Base-by-base conservation (phyloP, 768 basidiomycete species). In the Pisolithus sp. region DNA sequence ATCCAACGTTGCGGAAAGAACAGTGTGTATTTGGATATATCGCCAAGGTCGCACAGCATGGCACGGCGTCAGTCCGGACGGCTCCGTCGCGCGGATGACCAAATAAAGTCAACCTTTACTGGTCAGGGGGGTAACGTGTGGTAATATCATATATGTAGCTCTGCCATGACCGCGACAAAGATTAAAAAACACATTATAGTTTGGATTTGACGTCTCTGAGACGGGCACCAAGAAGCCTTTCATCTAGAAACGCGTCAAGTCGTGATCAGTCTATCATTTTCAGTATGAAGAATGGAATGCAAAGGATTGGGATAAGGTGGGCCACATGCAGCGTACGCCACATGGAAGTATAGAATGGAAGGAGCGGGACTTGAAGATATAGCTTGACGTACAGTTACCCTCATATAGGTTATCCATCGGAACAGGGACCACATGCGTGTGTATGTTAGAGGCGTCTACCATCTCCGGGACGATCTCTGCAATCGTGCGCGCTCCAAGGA, bases 401-500 rank as follows among this genome's bases (percentile, higher is more conserved):
- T 87, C 77, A 60, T 85, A 95, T 24, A 93, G 72, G n/a, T 75
- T 75, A 59, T 92, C 90, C 2, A 69, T 73, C 0, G 92, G 89
- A 3, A 86, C 83, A 3, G 80, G 59, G 2, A 81, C 83, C 18
- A 83, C 67, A 60, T 92, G 92, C 23, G 75, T 67, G 48, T 74
- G 72, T 28, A 95, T 69, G 48, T 82, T 85, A 1, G 80, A 79
- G 12, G 83, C 82, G 56, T 97, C 92, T 7, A 98, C 91, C 94
- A 98, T 94, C 41, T 82, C 80, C 0, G 88, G 89, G 0, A 83
- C 81, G 51, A 98, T 72, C 31, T 97, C 91, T 49, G 76, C 77
- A 41, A 98, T 66, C 0, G 79, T 86, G 4, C 76, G 81, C 0
- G 93, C 93, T 7, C 95, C 95, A 26, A 99, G 69, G 2, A 98